Conservation (phyloP, 805 yeast genomes). For the Cyberlindnera mycetangii region DNA sequence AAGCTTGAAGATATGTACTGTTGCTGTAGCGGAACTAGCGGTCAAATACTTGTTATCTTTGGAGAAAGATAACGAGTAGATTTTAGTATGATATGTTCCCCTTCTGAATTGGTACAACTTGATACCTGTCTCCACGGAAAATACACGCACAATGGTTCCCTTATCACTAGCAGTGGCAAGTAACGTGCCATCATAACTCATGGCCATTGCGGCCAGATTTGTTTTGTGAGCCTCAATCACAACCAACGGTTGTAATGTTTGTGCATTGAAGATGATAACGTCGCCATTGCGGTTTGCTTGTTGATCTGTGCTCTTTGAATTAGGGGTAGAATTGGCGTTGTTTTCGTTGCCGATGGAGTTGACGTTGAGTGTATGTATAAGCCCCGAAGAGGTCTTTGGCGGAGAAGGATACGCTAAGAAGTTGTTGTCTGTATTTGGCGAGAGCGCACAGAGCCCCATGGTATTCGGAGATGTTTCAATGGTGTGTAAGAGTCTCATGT, state of each 20-base stretch:
- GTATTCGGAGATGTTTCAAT: slow-evolving; percentile 47
- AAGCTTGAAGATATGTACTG: slow-evolving; percentile 86
- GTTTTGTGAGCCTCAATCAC: slow-evolving; percentile 76
- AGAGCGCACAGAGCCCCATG: slow-evolving; percentile 59
- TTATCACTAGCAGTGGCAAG: slow-evolving; percentile 75
- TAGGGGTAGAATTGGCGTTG: neutral
- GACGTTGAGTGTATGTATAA: slow-evolving; percentile 4
- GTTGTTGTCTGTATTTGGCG: slow-evolving; percentile 48
- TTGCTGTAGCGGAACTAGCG: slow-evolving; percentile 87
- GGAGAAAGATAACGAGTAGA: slow-evolving; percentile 75
- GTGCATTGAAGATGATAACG: slow-evolving; percentile 63
- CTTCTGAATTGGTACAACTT: slow-evolving; percentile 69
- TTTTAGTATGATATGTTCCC: slow-evolving; percentile 80
- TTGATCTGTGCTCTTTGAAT: slow-evolving; percentile 23
- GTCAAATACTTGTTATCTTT: slow-evolving; percentile 64
- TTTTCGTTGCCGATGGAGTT: neutral
- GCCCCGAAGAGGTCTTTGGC: slow-evolving; percentile 43
- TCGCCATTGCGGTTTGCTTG: slow-evolving; percentile 48
- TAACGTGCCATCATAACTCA: slow-evolving; percentile 62
- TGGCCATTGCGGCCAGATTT: slow-evolving; percentile 56
- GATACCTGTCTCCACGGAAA: slow-evolving; percentile 57
- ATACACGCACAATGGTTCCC: slow-evolving; percentile 75
- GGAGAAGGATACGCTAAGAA: slow-evolving; percentile 76
- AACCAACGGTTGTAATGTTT: slow-evolving; percentile 58
- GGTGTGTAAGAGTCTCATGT: slow-evolving; percentile 60